A percentile compares a stretch with the other conserved stretches of the same genome.
These are phyloP conservation scores for Fusarium beomiforme DNA, from an alignment of 2,329 filamentous ascomycete species.

Conservation along the genomic window DNA sequence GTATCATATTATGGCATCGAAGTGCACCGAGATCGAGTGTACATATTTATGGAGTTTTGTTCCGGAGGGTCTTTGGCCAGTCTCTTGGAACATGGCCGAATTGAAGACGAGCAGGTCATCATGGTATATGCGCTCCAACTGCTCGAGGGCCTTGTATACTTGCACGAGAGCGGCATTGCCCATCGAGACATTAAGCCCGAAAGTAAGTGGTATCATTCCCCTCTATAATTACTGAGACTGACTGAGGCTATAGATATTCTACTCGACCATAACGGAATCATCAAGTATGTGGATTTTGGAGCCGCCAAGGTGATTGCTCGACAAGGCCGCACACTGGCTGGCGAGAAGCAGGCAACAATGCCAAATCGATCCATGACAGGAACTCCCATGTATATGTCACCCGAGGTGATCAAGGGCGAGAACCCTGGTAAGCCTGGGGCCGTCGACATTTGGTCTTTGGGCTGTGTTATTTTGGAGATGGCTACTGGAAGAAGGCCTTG, in stretches of 20 bases:
- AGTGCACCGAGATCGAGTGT: slow-evolving; percentile 98
- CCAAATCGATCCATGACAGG: slow-evolving; percentile 94
- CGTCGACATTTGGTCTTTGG: slow-evolving; percentile 95
- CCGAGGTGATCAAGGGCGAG: slow-evolving; percentile 95
- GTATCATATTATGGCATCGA: slow-evolving; percentile 98
- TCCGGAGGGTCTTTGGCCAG: slow-evolving; percentile 92
- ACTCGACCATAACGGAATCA: slow-evolving; percentile 95
- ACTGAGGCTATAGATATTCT: slow-evolving; percentile 76
- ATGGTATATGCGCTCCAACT: slow-evolving; percentile 97
- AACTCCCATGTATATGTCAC: slow-evolving; percentile 99
- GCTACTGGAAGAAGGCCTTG: slow-evolving; percentile 93
- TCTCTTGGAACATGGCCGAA: slow-evolving; percentile 92
- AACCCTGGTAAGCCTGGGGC: slow-evolving; percentile 82
- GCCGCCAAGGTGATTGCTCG: slow-evolving; percentile 96
- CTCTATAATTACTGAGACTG: slow-evolving; percentile 2
- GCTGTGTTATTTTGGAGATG: slow-evolving; percentile 98
- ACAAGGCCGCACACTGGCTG: slow-evolving; percentile 85
- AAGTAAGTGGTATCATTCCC: slow-evolving; percentile 67
- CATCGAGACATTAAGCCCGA: slow-evolving; percentile 99
- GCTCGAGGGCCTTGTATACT: slow-evolving; percentile 90
- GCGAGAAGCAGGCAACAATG: slow-evolving; percentile 66
- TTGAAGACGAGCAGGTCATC: slow-evolving; percentile 97
- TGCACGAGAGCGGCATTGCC: slow-evolving; percentile 91
- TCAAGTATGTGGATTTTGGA: slow-evolving; percentile 99
- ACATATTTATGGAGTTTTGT: slow-evolving; percentile 99